Evolutionary conservation across 345 rosid species (phyloP), one percentile per base, ranked within the genome.

Genomic region (Brassica cretica): DNA sequence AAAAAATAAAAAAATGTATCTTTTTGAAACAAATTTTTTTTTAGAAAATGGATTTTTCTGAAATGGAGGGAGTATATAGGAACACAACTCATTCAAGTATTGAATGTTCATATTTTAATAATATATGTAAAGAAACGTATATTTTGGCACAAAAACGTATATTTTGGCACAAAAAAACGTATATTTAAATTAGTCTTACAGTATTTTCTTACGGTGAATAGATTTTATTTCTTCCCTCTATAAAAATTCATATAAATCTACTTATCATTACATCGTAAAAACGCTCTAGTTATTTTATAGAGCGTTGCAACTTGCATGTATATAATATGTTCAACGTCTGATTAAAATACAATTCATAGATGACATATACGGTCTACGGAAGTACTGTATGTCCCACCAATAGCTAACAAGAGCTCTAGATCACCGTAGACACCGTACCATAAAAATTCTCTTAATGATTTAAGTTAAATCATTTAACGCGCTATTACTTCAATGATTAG

Each of bases 361-460:
- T 55, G 33, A 64, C 0, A 53, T 58, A 2, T 16, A 11, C 9
- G 51, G 76, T 56, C 53, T 78, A 65, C 72, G 4, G 67, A 64
- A 71, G 81, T 65, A 78, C 76, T 14, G 72, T 77, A 71, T 78
- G 72, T 64, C 67, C 61, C 62, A 71, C 29, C 3, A 71, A 56
- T 66, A 77, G 76, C 51, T 55, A 16, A 65, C 30, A 16, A 27
- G 1, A 37, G 32, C 80, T 77, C 51, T 77, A 49, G 56, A 49
- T 49, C 56, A 49, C 56, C 80, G 70, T 49, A 62, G 79, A 76
- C 74, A 76, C 80, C 80, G 80, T 77, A 77, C 80, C 71, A 77
- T 55, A 18, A 39, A 37, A 71, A 64, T 37, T 71, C 60, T 71
- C 66, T 27, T 39, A 16, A 55, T 71, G 56, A 76, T 63, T 70